A percentile compares a stretch with the other conserved stretches of the same genome.
Conservation (phyloP, 345 rosid genomes). For the Garcia nutans region DNA sequence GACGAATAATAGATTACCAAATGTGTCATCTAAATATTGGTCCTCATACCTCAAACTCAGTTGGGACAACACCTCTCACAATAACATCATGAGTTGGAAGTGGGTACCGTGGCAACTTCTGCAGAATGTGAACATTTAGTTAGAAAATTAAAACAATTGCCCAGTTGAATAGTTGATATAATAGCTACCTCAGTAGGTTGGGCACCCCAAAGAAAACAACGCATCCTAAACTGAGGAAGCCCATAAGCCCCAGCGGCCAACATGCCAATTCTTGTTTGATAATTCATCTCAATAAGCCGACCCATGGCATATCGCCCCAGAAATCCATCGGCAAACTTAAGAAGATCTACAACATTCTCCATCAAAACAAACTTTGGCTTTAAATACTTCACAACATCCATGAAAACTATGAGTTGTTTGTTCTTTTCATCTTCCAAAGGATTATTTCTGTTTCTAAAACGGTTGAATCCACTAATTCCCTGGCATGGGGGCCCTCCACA, state of each 20-base stretch:
- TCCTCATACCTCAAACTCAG: constrained; percentile 56
- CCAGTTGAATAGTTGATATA: neutral
- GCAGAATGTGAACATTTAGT: constrained; percentile 10
- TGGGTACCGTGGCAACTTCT: constrained; percentile 72
- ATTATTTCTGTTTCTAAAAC: constrained; percentile 45
- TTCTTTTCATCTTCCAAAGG: constrained; percentile 68
- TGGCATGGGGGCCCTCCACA: constrained; percentile 94
- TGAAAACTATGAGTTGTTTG: constrained; percentile 55
- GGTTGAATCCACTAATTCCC: constrained; percentile 77
- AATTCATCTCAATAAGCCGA: constrained; percentile 61
- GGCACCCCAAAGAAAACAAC: constrained; percentile 86
- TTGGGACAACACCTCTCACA: constrained; percentile 51
- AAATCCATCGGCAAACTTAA: constrained; percentile 54
- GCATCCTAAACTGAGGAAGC: constrained; percentile 75
- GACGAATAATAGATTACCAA: neutral
- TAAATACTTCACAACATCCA: constrained; percentile 62
- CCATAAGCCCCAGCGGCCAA: constrained; percentile 92
- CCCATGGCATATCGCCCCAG: constrained; percentile 70
- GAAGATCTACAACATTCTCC: constrained; percentile 81
- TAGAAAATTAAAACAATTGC: neutral
- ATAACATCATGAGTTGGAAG: constrained; percentile 79
- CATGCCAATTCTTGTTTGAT: constrained; percentile 72
- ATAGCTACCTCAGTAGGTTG: constrained; percentile 42
- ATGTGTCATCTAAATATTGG: neutral
- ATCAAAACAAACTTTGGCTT: constrained; percentile 68